These are phyloP conservation scores for Candida piceae DNA, from an alignment of 805 yeast species.

Conservation along the genomic window DNA sequence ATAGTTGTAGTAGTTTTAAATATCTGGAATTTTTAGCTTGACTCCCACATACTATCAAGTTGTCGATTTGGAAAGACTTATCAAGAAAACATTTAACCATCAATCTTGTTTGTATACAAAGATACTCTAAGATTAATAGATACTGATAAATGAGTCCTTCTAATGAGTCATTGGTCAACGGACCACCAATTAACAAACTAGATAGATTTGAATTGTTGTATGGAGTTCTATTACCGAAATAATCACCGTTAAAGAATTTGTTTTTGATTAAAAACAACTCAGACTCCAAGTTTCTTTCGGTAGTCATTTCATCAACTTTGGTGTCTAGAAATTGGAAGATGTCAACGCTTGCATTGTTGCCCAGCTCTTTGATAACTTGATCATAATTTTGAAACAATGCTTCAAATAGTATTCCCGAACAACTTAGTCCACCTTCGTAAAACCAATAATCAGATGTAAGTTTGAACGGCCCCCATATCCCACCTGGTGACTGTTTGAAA, in stretches of 20 bases:
- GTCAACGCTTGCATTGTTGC: slow-evolving; percentile 2
- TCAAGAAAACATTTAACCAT: slow-evolving; percentile 29
- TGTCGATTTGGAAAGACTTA: slow-evolving; percentile 21
- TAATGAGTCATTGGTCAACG: slow-evolving; percentile 33
- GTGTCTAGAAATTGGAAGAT: slow-evolving; percentile 12
- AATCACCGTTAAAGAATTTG: slow-evolving; percentile 49
- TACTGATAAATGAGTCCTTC: slow-evolving; percentile 32
- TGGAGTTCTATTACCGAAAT: slow-evolving; percentile 56
- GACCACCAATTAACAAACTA: slow-evolving; percentile 46
- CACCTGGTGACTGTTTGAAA: slow-evolving; percentile 23
- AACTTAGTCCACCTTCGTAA: slow-evolving; percentile 55
- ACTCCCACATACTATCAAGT: slow-evolving; percentile 46
- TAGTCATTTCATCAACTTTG: slow-evolving; percentile 19
- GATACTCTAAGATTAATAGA: slow-evolving; percentile 43
- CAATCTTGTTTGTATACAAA: slow-evolving; percentile 45
- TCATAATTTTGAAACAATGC: slow-evolving; percentile 41
- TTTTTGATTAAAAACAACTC: slow-evolving; percentile 17
- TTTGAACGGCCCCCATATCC: slow-evolving; percentile 60
- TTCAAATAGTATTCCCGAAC: slow-evolving; percentile 51
- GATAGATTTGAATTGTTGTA: slow-evolving; percentile 44
- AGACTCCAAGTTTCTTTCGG: slow-evolving; percentile 10
- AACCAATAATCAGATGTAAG: slow-evolving; percentile 30
- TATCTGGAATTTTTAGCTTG: slow-evolving; percentile 46
- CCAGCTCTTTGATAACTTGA: slow-evolving; percentile 3
- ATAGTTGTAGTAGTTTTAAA: slow-evolving; percentile 26